Evolutionary conservation across 2,329 filamentous ascomycete genomes (phyloP).

Genomic region (Aureobasidium sp.): DNA sequence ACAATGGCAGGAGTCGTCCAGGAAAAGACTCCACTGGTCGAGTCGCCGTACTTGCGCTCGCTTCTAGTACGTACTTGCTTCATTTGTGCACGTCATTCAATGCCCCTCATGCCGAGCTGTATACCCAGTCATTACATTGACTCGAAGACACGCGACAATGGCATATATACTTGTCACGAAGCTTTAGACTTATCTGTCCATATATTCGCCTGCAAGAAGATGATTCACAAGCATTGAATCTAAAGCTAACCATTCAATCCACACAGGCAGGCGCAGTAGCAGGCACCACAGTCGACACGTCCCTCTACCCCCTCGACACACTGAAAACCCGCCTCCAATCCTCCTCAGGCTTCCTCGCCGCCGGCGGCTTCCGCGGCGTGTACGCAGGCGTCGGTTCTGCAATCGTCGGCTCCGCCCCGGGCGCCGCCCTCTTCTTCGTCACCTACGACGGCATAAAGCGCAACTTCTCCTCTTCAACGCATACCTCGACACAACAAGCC

Average conservation of each 20-base stretch:
- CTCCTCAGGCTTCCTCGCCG: constrained; percentile 63
- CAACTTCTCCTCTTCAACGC: background rate
- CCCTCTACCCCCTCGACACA: constrained; percentile 95
- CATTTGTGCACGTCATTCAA: background rate
- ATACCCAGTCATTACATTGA: background rate
- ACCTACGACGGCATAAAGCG: constrained; percentile 24
- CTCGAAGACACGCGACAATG: background rate
- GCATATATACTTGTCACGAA: background rate
- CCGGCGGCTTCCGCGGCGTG: constrained; percentile 82
- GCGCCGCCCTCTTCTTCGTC: constrained; percentile 88
- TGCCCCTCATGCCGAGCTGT: background rate
- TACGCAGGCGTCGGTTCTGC: constrained; percentile 89
- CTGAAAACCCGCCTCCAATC: constrained; percentile 97
- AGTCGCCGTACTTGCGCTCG: constrained; percentile 41
- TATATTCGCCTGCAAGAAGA: background rate
- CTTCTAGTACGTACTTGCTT: constrained; percentile 31
- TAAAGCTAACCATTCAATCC: constrained; percentile 10
- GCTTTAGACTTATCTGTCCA: background rate
- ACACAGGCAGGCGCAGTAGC: constrained; percentile 73
- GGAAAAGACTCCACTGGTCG: constrained; percentile 20
- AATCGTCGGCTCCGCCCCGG: constrained; percentile 82
- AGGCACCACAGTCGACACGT: constrained; percentile 92
- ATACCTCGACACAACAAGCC: constrained; percentile 21
- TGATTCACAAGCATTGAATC: background rate
- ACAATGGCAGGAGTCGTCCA: constrained; percentile 1